Conservation (phyloP, 192 early-diverging fungal species). For the Paraglomus brasilianum region DNA sequence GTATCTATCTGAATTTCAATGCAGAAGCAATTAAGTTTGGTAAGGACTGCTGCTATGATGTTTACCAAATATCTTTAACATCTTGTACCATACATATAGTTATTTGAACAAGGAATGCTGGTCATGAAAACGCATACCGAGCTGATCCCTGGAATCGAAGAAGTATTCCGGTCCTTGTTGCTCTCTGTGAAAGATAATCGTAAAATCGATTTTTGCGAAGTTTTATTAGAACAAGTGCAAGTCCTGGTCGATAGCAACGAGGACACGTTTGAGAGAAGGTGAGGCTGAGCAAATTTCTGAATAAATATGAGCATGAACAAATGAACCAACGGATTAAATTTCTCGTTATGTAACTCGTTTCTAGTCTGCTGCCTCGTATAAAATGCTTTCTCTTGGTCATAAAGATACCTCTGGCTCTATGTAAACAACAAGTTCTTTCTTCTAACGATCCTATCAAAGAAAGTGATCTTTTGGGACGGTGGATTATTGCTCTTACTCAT, state of each 20-base stretch:
- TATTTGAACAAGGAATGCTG: constrained; percentile 2
- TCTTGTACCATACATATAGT: background rate
- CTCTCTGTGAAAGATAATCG: background rate
- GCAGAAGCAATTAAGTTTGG: background rate
- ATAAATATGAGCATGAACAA: background rate
- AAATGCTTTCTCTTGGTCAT: constrained; percentile 9
- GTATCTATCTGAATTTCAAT: background rate
- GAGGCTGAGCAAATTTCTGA: background rate
- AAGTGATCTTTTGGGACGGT: constrained; percentile 4
- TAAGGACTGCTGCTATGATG: background rate
- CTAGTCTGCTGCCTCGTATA: constrained; percentile 19
- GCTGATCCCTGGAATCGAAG: constrained; percentile 18
- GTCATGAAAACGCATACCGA: constrained; percentile 1
- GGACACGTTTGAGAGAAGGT: background rate
- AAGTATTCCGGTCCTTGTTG: constrained; percentile 21
- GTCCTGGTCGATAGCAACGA: constrained; percentile 6
- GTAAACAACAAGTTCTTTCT: background rate
- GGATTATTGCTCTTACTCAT: constrained; percentile 5
- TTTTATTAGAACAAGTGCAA: constrained; percentile 7
- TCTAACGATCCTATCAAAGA: background rate
- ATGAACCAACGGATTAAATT: background rate
- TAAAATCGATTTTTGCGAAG: constrained; percentile 21
- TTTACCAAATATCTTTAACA: background rate
- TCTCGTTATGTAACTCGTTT: background rate
- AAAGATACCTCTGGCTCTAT: background rate